Percentiles rank a stretch among this genome's conserved stretches.
phyloP scores from a whole-genome alignment of 768 basidiomycete species.

The Phallus indusiatus region DNA sequence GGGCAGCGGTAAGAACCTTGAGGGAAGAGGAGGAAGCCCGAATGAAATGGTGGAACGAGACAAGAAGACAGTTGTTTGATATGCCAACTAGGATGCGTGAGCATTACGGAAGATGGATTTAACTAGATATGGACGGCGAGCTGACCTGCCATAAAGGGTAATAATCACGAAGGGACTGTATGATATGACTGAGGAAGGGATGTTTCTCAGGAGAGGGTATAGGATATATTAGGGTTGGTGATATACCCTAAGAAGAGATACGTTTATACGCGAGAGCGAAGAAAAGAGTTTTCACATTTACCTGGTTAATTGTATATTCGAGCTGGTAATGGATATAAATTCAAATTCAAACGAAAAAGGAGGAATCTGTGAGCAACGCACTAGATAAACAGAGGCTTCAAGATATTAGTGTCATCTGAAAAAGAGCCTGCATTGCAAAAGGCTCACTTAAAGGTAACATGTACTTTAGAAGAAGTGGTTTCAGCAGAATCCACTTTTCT shows the following conservation, averaged over 20 bases:
- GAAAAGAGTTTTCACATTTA: constrained; percentile 16
- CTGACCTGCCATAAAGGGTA: constrained; percentile 90
- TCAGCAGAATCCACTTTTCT: constrained; percentile 78
- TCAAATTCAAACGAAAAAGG: neutral
- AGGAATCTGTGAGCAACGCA: constrained; percentile 27
- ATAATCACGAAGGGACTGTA: constrained; percentile 81
- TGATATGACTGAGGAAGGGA: constrained; percentile 62
- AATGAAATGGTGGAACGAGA: constrained; percentile 87
- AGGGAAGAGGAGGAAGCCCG: constrained; percentile 71
- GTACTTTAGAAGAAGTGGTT: constrained; percentile 69
- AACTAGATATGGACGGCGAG: neutral
- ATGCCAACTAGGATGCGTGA: constrained; percentile 48
- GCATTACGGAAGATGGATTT: neutral
- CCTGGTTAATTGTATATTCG: constrained; percentile 89
- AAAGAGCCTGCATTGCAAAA: neutral
- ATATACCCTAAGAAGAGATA: constrained; percentile 51
- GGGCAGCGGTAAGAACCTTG: constrained; percentile 59
- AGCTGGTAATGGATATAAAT: constrained; percentile 36
- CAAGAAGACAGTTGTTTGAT: constrained; percentile 86
- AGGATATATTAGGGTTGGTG: constrained; percentile 84
- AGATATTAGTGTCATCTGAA: neutral
- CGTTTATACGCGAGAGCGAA: neutral
- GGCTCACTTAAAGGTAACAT: constrained; percentile 89
- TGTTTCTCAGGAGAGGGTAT: constrained; percentile 56
- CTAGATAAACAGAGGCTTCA: constrained; percentile 53